Evolutionary conservation across 2,329 filamentous ascomycete species (phyloP).

Genomic region (Blastomyces silverae): DNA sequence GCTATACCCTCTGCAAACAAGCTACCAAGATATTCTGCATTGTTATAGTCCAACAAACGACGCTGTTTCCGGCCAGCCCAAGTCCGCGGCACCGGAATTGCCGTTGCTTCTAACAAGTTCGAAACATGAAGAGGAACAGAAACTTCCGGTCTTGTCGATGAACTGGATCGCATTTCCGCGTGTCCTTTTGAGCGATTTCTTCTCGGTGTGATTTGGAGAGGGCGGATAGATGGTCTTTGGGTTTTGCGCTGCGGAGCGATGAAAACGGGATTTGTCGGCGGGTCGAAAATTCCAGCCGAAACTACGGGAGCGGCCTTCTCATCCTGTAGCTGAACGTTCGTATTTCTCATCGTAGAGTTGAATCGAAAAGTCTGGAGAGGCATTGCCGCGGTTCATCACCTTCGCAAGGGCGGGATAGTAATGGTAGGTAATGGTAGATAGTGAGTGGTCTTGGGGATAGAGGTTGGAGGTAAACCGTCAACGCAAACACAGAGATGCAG

Average conservation of each 20-base stretch:
- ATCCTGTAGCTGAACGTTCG: slow-evolving; percentile 17
- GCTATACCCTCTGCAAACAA: slow-evolving; percentile 48
- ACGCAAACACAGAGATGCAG: slow-evolving; percentile 4
- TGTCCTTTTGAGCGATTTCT: slow-evolving; percentile 33
- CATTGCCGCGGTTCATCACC: slow-evolving; percentile 31
- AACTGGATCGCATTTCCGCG: slow-evolving; percentile 19
- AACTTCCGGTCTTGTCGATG: slow-evolving; percentile 35
- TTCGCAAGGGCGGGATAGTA: not conserved
- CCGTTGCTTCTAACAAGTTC: slow-evolving; percentile 53
- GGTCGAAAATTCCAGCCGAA: slow-evolving; percentile 12
- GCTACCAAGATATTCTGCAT: slow-evolving; percentile 49
- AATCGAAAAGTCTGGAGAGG: slow-evolving; percentile 38
- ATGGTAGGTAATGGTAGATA: not conserved
- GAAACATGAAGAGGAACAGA: slow-evolving; percentile 50
- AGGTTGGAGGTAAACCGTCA: not conserved
- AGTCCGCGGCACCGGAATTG: slow-evolving; percentile 49
- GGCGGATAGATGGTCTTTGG: slow-evolving; percentile 19
- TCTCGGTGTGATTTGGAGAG: slow-evolving; percentile 29
- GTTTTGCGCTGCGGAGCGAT: slow-evolving; percentile 12
- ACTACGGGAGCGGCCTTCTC: slow-evolving; percentile 18
- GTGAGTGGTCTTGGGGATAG: not conserved
- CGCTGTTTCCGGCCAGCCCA: slow-evolving; percentile 36
- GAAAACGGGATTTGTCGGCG: slow-evolving; percentile 20
- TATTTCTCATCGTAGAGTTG: slow-evolving; percentile 28
- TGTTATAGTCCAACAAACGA: slow-evolving; percentile 37